Evolutionary conservation across 1,284 basidiomycete genomes (phyloP).

Genomic region (Heliocybe sulcata): DNA sequence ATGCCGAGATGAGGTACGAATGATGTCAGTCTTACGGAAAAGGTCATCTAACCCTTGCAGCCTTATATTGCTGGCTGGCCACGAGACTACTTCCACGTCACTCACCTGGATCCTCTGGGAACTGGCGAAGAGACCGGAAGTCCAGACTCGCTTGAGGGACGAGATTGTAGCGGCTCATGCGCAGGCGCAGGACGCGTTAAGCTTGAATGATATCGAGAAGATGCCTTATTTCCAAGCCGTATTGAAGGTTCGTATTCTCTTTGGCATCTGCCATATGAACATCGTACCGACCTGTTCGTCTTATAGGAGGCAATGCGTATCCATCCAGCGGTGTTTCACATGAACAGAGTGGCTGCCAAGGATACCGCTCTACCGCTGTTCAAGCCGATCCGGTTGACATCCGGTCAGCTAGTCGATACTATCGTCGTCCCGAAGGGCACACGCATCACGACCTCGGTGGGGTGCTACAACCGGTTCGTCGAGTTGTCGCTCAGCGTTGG

Average conservation of each 20-base stretch:
- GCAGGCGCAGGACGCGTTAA: slow-evolving; percentile 23
- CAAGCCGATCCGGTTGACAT: neutral
- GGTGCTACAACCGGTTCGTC: neutral
- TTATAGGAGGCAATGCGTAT: neutral
- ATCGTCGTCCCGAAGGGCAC: neutral
- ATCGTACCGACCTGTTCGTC: neutral
- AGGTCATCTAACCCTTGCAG: slow-evolving; percentile 9
- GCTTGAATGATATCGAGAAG: slow-evolving; percentile 35
- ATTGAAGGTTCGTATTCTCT: slow-evolving; percentile 32
- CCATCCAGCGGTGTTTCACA: neutral
- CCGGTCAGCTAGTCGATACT: neutral
- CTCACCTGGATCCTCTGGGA: slow-evolving; percentile 15
- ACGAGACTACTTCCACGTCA: slow-evolving; percentile 32
- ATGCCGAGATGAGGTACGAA: slow-evolving; percentile 45
- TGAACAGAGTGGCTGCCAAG: neutral
- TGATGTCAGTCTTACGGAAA: slow-evolving; percentile 1
- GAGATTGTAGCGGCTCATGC: too few relatives aligned
- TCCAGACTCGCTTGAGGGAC: slow-evolving; percentile 9
- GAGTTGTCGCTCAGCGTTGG: neutral
- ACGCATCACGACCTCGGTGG: neutral
- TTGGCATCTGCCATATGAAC: neutral
- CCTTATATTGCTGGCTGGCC: slow-evolving; percentile 36
- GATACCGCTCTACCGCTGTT: neutral
- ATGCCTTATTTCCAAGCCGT: slow-evolving; percentile 46
- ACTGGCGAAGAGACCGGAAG: neutral